phyloP scores from a whole-genome alignment of 2,329 filamentous ascomycete species.

The Geosmithia flava region DNA sequence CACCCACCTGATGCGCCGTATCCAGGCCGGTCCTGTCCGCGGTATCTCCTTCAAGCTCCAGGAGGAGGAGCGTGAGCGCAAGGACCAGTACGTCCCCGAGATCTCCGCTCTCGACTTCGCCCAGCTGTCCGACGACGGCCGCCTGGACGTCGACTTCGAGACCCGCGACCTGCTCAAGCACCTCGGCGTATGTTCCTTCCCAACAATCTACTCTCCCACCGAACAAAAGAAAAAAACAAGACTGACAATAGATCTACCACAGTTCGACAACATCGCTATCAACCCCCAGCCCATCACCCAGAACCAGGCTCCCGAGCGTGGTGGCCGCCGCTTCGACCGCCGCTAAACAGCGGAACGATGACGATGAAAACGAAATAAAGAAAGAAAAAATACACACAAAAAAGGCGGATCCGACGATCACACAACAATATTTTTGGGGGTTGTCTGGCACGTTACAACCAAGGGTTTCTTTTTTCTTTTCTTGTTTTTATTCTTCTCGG shows the following conservation, averaged over 20 bases:
- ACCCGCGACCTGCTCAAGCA: conserved; percentile 99
- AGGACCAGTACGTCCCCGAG: conserved; percentile 99
- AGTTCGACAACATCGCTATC: conserved; percentile 98
- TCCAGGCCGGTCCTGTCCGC: conserved; percentile 96
- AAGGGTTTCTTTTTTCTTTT: conserved; percentile 8
- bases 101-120: conserved; percentile 97
- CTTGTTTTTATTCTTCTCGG: conserved; percentile 11
- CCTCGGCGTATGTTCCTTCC: conserved; percentile 71
- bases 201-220: not conserved
- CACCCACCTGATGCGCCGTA: conserved; percentile 99
- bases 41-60: conserved; percentile 99
- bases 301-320: conserved; percentile 73
- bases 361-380: conserved; percentile 4
- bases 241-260: conserved; percentile 1
- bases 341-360: conserved; percentile 16
- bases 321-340: conserved; percentile 64
- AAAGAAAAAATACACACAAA: conserved; percentile 10
- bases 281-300: conserved; percentile 87
- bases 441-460: conserved; percentile 29
- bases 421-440: conserved; percentile 9
- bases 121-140: conserved; percentile 84
- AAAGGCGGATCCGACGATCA: conserved; percentile 15
- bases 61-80: conserved; percentile 99
- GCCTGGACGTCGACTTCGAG: conserved; percentile 90
- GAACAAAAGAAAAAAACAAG: not conserved